Base-by-base conservation (phyloP, 2,329 filamentous ascomycete genomes). In the Beauveria varroae region DNA sequence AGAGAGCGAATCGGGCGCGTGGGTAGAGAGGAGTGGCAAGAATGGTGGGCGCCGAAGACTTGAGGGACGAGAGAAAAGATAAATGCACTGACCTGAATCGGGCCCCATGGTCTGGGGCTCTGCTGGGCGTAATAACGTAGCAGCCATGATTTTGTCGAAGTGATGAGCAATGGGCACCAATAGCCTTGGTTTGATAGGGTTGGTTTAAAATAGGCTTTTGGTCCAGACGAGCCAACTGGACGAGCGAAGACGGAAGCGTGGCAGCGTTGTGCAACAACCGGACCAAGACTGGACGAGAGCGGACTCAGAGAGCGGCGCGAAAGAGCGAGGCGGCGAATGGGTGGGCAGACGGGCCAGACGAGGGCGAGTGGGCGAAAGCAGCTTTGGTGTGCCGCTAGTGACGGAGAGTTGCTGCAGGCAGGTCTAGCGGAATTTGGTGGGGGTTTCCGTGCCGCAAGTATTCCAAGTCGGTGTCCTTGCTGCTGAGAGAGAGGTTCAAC, bases 41-140 rank as follows among this genome's bases (percentile, higher is more conserved):
- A 43, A 40, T 34, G 49, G 49, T 47, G 57, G 47, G 44, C 49
- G 49, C 34, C 5, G n/a, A 30, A 9, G 40, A 44, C 12, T 49
- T 8, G 28, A 16, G n/a, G 20, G 14, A 24, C n/a, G 34, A 22
- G 8, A 41, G 22, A 41, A 43, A n/a, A 28, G 46, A 34, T n/a
- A 44, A 44, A 59, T 26, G n/a, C 43, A 56, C 58, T 57, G 52
- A 62, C 60, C 60, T 62, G 60, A 57, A 44, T 57, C 47, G 37
- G 60, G 53, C 24, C 46, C 44, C 41, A 57, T 51, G 34, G 53
- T 37, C 26, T 52, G 60, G 43, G 52, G 53, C 46, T 43, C 60
- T 34, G 34, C 22, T 22, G 50, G 57, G 41, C 57, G 57, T 43
- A 60, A 54, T 30, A 60, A 20, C 9, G 49, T 40, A 40, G 57